A percentile compares a stretch with the other conserved stretches of the same genome.
These are phyloP conservation scores for Leccinum subrobustum DNA, from an alignment of 1,284 basidiomycete species.

Conservation along the genomic window DNA sequence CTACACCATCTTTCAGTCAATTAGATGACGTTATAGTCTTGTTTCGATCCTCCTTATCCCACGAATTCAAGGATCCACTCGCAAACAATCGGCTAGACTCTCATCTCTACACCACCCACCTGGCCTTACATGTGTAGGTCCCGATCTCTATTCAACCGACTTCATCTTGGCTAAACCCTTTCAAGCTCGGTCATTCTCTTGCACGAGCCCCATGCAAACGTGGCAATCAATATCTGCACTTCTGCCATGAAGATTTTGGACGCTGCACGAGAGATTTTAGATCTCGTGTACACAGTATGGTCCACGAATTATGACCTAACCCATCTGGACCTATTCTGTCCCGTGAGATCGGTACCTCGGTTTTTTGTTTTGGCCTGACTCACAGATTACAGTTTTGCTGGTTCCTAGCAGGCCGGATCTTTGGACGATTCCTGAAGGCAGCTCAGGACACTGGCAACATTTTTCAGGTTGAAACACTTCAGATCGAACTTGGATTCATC, in stretches of 20 bases:
- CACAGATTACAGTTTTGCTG: slow-evolving; percentile 55
- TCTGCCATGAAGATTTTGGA: slow-evolving; percentile 66
- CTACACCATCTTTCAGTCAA: slow-evolving; percentile 62
- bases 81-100: slow-evolving; percentile 57
- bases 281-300: slow-evolving; percentile 63
- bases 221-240: slow-evolving; percentile 54
- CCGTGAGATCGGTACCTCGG: slow-evolving; percentile 1
- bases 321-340: slow-evolving; percentile 8
- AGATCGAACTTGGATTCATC: slow-evolving; percentile 62
- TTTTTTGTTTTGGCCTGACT: not conserved
- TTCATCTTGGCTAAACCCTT: slow-evolving; percentile 8
- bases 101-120: slow-evolving; percentile 62
- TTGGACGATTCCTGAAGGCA: slow-evolving; percentile 61
- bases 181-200: slow-evolving; percentile 61
- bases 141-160: not conserved
- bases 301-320: slow-evolving; percentile 58
- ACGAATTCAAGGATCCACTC: slow-evolving; percentile 55
- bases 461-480: slow-evolving; percentile 54
- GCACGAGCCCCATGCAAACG: slow-evolving; percentile 70
- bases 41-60: slow-evolving; percentile 61
- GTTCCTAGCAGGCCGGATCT: slow-evolving; percentile 63
- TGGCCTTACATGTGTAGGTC: slow-evolving; percentile 63
- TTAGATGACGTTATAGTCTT: slow-evolving; percentile 56
- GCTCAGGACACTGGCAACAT: slow-evolving; percentile 51
- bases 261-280: slow-evolving; percentile 62